Percentiles rank a stretch among this genome's conserved stretches.
phyloP scores from a whole-genome alignment of 331 rosid genomes.

The Rosa hybrid region DNA sequence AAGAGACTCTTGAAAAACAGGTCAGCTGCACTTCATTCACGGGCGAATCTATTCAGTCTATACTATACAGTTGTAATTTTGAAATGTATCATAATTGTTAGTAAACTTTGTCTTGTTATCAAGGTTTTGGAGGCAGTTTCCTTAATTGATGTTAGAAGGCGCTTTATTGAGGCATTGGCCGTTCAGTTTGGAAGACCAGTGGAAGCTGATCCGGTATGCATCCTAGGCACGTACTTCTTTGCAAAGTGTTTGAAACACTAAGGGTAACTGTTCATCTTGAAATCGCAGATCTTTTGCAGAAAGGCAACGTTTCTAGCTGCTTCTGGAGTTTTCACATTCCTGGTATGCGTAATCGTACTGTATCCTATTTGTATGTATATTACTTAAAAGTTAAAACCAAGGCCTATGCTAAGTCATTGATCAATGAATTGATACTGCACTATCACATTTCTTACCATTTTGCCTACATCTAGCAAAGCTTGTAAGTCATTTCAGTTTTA shows the following conservation, averaged over 20 bases:
- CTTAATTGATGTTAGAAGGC: constrained; percentile 71
- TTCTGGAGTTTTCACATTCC: constrained; percentile 73
- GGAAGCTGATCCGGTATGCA: constrained; percentile 92
- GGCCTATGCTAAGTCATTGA: constrained; percentile 15
- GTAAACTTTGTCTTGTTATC: background rate
- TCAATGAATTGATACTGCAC: constrained; percentile 3
- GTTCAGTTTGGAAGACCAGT: constrained; percentile 72
- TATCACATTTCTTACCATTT: background rate
- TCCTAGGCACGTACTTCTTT: constrained; percentile 22
- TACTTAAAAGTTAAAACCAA: constrained; percentile 11
- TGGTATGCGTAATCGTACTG: constrained; percentile 57
- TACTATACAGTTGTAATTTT: background rate
- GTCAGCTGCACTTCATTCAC: constrained; percentile 43
- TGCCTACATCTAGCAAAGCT: background rate
- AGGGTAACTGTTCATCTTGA: constrained; percentile 22
- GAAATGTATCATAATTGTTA: background rate
- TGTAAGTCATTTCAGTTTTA: background rate
- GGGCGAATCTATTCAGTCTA: constrained; percentile 17
- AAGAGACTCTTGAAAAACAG: constrained; percentile 91
- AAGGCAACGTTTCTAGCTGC: constrained; percentile 71
- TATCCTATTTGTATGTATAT: constrained; percentile 5
- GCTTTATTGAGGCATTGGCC: constrained; percentile 81
- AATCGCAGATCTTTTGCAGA: constrained; percentile 82
- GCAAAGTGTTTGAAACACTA: constrained; percentile 9
- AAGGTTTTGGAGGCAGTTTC: constrained; percentile 86